These are phyloP conservation scores for Fusarium sp. DNA, from an alignment of 2,329 filamentous ascomycete species.

Conservation along the genomic window DNA sequence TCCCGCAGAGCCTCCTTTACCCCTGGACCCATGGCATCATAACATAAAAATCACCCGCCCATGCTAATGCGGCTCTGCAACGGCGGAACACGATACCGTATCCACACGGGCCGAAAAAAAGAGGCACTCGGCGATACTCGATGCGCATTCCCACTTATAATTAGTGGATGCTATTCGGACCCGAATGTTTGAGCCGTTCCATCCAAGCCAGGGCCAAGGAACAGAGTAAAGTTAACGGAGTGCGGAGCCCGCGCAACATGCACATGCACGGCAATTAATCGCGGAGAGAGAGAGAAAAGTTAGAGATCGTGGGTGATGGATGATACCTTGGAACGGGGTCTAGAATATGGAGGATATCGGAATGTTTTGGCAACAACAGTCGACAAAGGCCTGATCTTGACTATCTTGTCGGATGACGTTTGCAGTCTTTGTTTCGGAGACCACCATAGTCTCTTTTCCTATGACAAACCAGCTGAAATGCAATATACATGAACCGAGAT, in stretches of 20 bases:
- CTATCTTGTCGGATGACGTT: conserved; percentile 3
- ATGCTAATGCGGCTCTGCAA: conserved; percentile 33
- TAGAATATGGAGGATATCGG: conserved; percentile 17
- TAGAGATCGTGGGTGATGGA: conserved; percentile 22
- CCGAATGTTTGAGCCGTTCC: conserved; percentile 19
- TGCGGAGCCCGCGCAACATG: neutral
- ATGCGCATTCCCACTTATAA: conserved; percentile 7
- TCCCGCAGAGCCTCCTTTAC: conserved; percentile 24
- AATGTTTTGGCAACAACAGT: neutral
- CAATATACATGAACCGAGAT: conserved; percentile 17
- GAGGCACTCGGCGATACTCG: conserved; percentile 28
- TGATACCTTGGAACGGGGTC: conserved; percentile 10
- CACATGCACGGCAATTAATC: conserved; percentile 15
- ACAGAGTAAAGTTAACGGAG: conserved; percentile 10
- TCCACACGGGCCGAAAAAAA: conserved; percentile 30
- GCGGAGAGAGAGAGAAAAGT: conserved; percentile 1
- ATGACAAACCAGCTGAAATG: neutral
- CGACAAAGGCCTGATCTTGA: conserved; percentile 21
- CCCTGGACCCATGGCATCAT: conserved; percentile 16
- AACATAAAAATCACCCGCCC: neutral
- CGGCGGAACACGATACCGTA: conserved; percentile 16
- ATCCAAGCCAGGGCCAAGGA: neutral
- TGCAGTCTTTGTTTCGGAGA: neutral
- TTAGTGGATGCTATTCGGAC: conserved; percentile 22
- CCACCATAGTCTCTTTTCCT: neutral